These are phyloP conservation scores for Tanacetum coccineum DNA, from an alignment of 129 eudicot species.

Conservation along the genomic window DNA sequence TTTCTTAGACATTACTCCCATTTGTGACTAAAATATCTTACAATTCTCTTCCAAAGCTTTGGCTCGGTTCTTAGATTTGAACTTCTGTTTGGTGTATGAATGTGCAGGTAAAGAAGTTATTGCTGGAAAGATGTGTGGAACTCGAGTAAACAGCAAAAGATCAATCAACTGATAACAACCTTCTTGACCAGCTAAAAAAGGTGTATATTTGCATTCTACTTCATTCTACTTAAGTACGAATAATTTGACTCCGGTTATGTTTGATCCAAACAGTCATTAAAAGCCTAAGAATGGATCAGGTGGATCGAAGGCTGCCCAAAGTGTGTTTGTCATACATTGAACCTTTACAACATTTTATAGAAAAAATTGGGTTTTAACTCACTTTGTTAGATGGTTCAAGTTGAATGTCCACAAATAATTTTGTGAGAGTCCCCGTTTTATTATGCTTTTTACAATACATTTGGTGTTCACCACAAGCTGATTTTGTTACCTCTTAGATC, in stretches of 20 bases:
- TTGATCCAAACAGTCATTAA: neutral
- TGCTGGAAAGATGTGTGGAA: slow-evolving; percentile 65
- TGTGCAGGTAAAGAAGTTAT: too few relatives aligned
- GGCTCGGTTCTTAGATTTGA: neutral
- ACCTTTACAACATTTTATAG: too few relatives aligned
- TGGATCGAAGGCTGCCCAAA: neutral
- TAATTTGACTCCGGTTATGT: neutral
- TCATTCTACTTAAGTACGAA: neutral
- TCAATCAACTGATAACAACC: slow-evolving; percentile 90
- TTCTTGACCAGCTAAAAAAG: slow-evolving; percentile 76
- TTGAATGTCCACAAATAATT: slow-evolving; percentile 75
- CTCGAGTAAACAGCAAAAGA: slow-evolving; percentile 89
- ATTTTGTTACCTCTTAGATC: too few relatives aligned
- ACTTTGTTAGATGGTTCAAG: slow-evolving; percentile 80
- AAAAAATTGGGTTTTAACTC: neutral
- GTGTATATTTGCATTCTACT: slow-evolving; percentile 42
- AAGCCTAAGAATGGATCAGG: neutral
- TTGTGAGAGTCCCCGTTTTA: too few relatives aligned
- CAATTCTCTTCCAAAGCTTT: too few relatives aligned
- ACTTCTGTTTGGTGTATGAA: slow-evolving; percentile 2
- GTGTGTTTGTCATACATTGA: too few relatives aligned
- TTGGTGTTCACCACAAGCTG: too few relatives aligned
- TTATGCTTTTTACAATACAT: too few relatives aligned
- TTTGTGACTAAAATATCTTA: too few relatives aligned
- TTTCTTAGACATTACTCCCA: too few relatives aligned